Percentiles rank a stretch among this genome's conserved stretches.
Conservation (phyloP, 2,329 filamentous ascomycete species). For the Colletotrichum liaoningense region DNA sequence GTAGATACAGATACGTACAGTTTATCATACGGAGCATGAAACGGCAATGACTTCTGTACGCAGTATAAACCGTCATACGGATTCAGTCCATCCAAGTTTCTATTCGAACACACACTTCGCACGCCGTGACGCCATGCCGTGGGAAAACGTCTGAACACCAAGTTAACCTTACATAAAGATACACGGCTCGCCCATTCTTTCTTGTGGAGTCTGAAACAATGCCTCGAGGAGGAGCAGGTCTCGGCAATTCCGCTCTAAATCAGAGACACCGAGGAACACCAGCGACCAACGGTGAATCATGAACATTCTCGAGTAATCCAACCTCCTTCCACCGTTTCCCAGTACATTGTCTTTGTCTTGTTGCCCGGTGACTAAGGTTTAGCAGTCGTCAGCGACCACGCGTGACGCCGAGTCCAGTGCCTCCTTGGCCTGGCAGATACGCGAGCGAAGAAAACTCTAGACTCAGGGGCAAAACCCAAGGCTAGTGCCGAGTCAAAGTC, state of each 20-base stretch:
- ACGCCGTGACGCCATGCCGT: neutral
- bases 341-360: neutral
- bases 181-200: conserved; percentile 25
- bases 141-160: neutral
- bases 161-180: neutral
- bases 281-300: neutral
- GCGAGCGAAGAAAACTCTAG: neutral
- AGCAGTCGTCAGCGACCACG: neutral
- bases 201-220: conserved; percentile 23
- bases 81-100: neutral
- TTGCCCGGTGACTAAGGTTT: neutral
- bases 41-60: neutral
- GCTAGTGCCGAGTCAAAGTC: neutral
- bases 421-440: neutral
- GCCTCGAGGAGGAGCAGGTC: neutral
- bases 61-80: neutral
- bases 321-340: neutral
- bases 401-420: no score
- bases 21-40: neutral
- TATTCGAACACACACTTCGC: neutral
- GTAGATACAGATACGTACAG: neutral
- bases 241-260: conserved; percentile 14
- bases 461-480: neutral
- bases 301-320: neutral
- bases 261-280: neutral